Percentiles rank a stretch among this genome's conserved stretches.
These are phyloP conservation scores for Solanum hybrid DNA, from an alignment of 305 asterid species.

Conservation along the genomic window DNA sequence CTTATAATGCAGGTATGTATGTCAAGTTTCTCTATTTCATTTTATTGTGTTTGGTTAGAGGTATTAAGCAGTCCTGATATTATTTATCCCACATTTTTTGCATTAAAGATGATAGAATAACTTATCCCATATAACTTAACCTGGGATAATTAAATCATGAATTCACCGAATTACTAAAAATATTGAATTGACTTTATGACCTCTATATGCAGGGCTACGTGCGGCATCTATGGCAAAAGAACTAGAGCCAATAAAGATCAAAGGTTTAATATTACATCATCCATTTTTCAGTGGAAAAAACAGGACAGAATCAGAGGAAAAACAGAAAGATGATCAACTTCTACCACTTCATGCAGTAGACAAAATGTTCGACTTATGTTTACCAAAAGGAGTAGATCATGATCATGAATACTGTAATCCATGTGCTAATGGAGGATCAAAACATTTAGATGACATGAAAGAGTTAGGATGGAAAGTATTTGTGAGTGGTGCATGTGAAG, in stretches of 20 bases:
- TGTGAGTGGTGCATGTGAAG: slow-evolving; percentile 36
- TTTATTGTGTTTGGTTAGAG: neutral
- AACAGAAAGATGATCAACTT: slow-evolving; percentile 20
- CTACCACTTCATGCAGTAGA: slow-evolving; percentile 29
- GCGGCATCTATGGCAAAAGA: slow-evolving; percentile 12
- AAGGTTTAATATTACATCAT: slow-evolving; percentile 49
- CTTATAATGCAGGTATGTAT: slow-evolving; percentile 30
- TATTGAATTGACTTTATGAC: neutral
- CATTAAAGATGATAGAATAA: no score
- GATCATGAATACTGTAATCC: slow-evolving; percentile 51
- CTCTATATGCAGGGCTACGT: slow-evolving; percentile 21
- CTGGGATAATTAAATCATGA: no score
- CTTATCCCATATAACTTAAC: no score
- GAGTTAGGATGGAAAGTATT: slow-evolving; percentile 30
- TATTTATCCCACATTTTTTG: no score
- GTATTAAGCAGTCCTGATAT: no score
- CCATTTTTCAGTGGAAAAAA: slow-evolving; percentile 42
- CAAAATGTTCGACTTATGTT: slow-evolving; percentile 33
- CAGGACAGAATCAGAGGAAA: slow-evolving; percentile 43
- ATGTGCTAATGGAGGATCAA: slow-evolving; percentile 17
- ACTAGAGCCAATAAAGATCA: slow-evolving; percentile 26
- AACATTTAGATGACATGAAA: slow-evolving; percentile 20
- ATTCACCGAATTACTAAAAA: no score
- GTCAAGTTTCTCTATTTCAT: neutral
- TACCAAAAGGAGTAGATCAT: slow-evolving; percentile 43